Base-by-base conservation (phyloP, 2,329 filamentous ascomycete species). In the Colletotrichum phormii region DNA sequence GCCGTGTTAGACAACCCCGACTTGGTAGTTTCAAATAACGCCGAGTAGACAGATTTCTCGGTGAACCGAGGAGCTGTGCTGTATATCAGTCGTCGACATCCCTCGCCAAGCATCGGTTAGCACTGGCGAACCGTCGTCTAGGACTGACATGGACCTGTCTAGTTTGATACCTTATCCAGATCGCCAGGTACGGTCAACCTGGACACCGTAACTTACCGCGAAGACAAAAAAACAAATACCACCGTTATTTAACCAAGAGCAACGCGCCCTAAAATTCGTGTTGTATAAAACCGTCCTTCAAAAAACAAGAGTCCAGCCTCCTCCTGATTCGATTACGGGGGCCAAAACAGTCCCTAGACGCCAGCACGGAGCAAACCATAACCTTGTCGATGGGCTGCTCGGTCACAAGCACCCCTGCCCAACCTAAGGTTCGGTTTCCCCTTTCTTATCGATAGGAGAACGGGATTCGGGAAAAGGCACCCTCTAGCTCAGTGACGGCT, bases 351-450 rank as follows among this genome's bases (percentile, higher is more conserved):
- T 31, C 24, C 33, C 26, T 62, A 12, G 24, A 42, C 12, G 64
- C 35, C 58, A 67, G 64, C 69, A 69, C 54, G 46, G 65, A 46
- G 65, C 26, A 72, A 72, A 64, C 51, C 65, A 64, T 69, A 69
- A 69, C 59, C 61, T 70, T 64, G 67, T 64, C 35, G 37, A 42
- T 42, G 37, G 37, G 15, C 37, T 42, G 35, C 35, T 42, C 37
- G 37, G 37, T 42, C 37, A 42, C 37, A 18, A 42, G 37, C 37
- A 42, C 61, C 62, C 33, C 51, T 42, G 51, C 29, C 62, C 51
- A 57, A 55, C 29, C 62, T 33, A 57, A 55, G 31, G n/a, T n/a
- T 53, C 49, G 31, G 46, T 53, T n/a, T 6, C 26, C 26, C 26
- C 26, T 55, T 49, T n/a, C n/a, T 11, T 18, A 64, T 54, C 49